A percentile compares a stretch with the other conserved stretches of the same genome.
Conservation (phyloP, 2,329 filamentous ascomycete species). For the Pezicula rhizophila region DNA sequence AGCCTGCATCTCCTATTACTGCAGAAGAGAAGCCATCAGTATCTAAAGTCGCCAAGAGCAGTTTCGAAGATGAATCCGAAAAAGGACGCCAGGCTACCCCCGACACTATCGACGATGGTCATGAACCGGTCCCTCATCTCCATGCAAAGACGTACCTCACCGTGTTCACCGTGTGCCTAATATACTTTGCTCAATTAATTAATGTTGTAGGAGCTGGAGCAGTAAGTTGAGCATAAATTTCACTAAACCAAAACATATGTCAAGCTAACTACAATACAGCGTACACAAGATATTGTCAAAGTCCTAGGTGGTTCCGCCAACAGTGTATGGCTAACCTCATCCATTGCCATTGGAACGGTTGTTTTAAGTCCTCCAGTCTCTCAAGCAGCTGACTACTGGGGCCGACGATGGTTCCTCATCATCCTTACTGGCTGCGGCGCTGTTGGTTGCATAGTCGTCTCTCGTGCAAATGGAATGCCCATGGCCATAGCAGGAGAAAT, state of each 20-base stretch:
- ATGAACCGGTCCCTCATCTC: constrained; percentile 19
- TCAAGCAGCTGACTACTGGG: constrained; percentile 36
- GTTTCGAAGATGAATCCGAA: neutral
- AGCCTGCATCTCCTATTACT: neutral
- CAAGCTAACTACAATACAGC: neutral
- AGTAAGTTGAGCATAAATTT: neutral
- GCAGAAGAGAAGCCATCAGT: neutral
- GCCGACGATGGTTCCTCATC: constrained; percentile 36
- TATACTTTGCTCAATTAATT: constrained; percentile 31
- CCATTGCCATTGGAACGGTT: constrained; percentile 32
- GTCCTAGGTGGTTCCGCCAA: constrained; percentile 3
- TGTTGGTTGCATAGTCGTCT: constrained; percentile 31
- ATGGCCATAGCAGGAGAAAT: constrained; percentile 33
- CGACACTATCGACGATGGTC: constrained; percentile 4
- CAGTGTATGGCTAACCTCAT: constrained; percentile 28
- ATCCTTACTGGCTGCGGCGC: constrained; percentile 28
- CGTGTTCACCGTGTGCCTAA: constrained; percentile 29
- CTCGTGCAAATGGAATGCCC: constrained; percentile 28
- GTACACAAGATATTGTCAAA: constrained; percentile 3
- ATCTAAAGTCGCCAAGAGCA: neutral
- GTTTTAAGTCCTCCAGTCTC: constrained; percentile 31
- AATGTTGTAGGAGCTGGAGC: constrained; percentile 27
- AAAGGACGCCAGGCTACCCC: neutral
- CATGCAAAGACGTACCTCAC: constrained; percentile 30
- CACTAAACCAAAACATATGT: neutral